A percentile compares a stretch with the other conserved stretches of the same genome.
Conservation (phyloP, 2,329 filamentous ascomycete genomes). For the Aspergillus thermomutatus region DNA sequence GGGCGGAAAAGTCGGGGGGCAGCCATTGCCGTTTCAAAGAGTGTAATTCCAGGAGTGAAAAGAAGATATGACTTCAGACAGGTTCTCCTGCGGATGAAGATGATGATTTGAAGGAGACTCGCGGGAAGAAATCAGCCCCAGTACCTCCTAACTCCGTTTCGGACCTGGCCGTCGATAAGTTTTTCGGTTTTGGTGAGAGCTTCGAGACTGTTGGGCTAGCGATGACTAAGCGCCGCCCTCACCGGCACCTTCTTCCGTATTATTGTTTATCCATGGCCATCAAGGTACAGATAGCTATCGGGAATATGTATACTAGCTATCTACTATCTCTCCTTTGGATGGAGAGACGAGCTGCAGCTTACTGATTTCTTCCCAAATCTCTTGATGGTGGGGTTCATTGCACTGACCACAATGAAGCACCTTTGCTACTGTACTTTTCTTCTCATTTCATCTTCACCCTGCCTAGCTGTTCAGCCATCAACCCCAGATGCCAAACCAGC, state of each 20-base stretch:
- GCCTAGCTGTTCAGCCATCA: conserved; percentile 66
- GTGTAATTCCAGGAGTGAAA: conserved; percentile 12
- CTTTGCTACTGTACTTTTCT: conserved; percentile 11
- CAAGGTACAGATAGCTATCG: neutral
- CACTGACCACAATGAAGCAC: neutral
- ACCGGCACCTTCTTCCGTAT: conserved; percentile 35
- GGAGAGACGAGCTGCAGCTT: neutral
- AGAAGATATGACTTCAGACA: conserved; percentile 11
- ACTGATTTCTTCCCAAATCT: neutral
- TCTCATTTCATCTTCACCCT: conserved; percentile 21
- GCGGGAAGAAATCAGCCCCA: conserved; percentile 10
- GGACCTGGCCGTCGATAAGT: conserved; percentile 9
- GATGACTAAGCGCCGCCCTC: conserved; percentile 32
- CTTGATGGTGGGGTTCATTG: neutral
- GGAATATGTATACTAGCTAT: neutral
- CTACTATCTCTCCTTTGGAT: neutral
- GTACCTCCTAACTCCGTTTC: conserved; percentile 6
- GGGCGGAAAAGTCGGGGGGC: conserved; percentile 62
- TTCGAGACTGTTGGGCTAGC: conserved; percentile 32
- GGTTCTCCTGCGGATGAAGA: conserved; percentile 8
- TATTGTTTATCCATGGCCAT: conserved; percentile 1
- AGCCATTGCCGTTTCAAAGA: conserved; percentile 51
- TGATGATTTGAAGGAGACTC: conserved; percentile 4
- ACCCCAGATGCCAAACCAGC: conserved; percentile 74
- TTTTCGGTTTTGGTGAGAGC: conserved; percentile 23